phyloP scores from a whole-genome alignment of 495 filamentous ascomycete species.

The Usnea hakonensis region DNA sequence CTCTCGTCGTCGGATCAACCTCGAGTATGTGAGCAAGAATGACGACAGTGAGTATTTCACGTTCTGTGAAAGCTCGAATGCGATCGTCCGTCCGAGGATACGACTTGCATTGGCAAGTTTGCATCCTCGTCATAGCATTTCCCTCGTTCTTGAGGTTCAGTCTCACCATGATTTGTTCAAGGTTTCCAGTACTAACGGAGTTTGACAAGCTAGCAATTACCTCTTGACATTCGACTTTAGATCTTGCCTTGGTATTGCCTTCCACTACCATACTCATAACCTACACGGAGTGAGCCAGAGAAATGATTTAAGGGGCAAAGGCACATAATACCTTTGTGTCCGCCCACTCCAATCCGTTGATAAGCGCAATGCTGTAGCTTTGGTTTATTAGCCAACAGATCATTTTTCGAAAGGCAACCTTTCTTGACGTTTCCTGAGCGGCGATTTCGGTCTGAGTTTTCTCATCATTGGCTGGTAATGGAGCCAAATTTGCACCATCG shows the following conservation, averaged over 20 bases:
- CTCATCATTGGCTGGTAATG: neutral
- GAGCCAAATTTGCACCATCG: slow-evolving; percentile 40
- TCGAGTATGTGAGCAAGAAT: slow-evolving; percentile 9
- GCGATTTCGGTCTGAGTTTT: neutral
- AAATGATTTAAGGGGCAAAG: neutral
- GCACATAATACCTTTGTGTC: slow-evolving; percentile 48
- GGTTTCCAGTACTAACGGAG: neutral
- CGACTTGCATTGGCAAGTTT: slow-evolving; percentile 5
- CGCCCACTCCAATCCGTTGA: slow-evolving; percentile 50
- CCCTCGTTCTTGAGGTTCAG: neutral
- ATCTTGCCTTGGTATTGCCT: slow-evolving; percentile 7
- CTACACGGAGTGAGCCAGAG: slow-evolving; percentile 1
- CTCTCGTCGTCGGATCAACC: neutral
- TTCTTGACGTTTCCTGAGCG: slow-evolving; percentile 18
- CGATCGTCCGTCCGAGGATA: neutral
- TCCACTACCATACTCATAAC: slow-evolving; percentile 46
- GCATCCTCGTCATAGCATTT: too few relatives aligned
- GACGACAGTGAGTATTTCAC: slow-evolving; percentile 4
- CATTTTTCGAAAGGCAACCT: slow-evolving; percentile 36
- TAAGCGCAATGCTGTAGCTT: slow-evolving; percentile 50
- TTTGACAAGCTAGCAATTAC: neutral
- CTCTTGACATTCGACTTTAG: neutral
- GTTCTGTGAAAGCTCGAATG: slow-evolving; percentile 7
- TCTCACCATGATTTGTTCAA: neutral
- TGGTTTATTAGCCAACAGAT: slow-evolving; percentile 40